Base-by-base conservation (phyloP, 1,139 yeast genomes). In the Wickerhamiella infanticola region DNA sequence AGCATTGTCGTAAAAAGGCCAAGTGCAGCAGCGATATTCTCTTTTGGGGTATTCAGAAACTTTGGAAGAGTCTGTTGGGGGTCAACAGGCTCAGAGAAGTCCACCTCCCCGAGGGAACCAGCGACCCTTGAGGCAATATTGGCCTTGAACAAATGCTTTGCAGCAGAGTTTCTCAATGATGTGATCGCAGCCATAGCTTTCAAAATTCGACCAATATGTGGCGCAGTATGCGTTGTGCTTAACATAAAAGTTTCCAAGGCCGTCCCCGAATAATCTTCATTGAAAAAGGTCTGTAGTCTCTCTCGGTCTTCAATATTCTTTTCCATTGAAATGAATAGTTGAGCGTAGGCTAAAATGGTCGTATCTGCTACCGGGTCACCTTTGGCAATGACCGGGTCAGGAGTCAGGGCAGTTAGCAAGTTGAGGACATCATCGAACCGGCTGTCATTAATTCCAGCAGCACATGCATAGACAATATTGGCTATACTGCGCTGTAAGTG, bases 401-500 rank as follows among this genome's bases (percentile, higher is more conserved):
- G 67, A 4, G 77, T 79, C 53, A 83, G 75, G 1, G 79, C 75
- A 31, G 72, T 79, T 47, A 71, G 66, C 7, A 81, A 65, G 51
- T 66, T 72, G 18, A 18, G 18, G 18, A 18, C 18, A 18, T 18
- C 18, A 18, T 18, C 18, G 18, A 18, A 18, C 2, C 18, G 18
- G 2, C 64, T 56, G 6, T 56, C 48, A n/a, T 48, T 27, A 1
- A 81, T 65, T 47, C 68, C 67, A 1, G 70, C 67, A 52, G 90
- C 80, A 11, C 93, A 73, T 57, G 83, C 82, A 3, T 95, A 81
- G 3, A 85, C 85, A 37, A 84, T 82, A 1, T 70, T 67, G 41
- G 88, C 65, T 31, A 94, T 85, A 53, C 85, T 82, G 48, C 94
- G 68, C 61, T 90, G 98, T 0, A 94, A 85, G 63, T 85, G 95